Percentiles rank a stretch among this genome's conserved stretches.
Evolutionary conservation across 805 yeast species (phyloP).

Genomic region (Kregervanrija pseudodelftensis): DNA sequence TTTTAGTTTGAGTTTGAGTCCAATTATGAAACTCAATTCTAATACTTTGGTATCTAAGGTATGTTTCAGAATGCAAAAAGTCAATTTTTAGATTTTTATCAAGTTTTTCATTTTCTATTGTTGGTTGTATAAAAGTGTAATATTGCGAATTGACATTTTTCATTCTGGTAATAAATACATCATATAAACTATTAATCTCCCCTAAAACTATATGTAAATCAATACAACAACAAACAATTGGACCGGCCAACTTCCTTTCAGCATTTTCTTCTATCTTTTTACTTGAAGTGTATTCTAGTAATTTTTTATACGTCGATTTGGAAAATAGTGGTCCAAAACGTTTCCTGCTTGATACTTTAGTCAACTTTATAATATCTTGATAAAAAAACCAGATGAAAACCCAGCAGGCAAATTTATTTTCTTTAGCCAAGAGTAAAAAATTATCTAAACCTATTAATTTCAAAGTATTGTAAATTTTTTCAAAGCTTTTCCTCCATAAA

Average conservation of each 20-base stretch:
- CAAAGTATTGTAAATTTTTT: neutral
- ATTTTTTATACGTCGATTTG: neutral
- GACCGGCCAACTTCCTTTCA: neutral
- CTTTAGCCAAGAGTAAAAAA: neutral
- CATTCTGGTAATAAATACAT: slow-evolving; percentile 3
- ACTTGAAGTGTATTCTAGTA: neutral
- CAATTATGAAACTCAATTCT: neutral
- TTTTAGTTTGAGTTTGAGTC: neutral
- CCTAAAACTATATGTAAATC: neutral
- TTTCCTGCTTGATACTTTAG: neutral
- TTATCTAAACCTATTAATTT: neutral
- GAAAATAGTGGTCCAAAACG: slow-evolving; percentile 1
- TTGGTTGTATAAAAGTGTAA: neutral
- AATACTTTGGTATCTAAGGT: neutral
- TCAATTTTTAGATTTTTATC: neutral
- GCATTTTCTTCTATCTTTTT: too few species aligned
- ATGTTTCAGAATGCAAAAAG: neutral
- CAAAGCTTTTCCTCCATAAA: neutral
- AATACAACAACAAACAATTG: neutral
- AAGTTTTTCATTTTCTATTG: neutral
- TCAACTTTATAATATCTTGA: slow-evolving; percentile 2
- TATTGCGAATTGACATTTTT: neutral
- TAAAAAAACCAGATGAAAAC: slow-evolving; percentile 2
- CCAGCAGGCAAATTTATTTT: neutral
- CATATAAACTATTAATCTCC: slow-evolving; percentile 7